Base-by-base conservation (phyloP, 2,329 filamentous ascomycete species). In the Neoascochyta sp. region DNA sequence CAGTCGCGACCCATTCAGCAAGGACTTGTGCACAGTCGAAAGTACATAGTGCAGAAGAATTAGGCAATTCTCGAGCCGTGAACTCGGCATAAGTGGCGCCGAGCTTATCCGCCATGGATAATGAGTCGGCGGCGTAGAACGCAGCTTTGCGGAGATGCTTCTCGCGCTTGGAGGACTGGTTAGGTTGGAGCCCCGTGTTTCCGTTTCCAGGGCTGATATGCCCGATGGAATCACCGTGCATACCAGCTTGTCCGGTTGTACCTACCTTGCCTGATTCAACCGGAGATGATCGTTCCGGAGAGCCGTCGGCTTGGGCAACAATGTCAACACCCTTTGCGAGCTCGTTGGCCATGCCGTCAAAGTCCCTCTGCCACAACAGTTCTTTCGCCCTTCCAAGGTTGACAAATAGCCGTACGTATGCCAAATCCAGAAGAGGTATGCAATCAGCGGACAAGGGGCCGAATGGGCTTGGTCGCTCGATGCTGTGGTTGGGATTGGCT, bases 21-120 rank as follows among this genome's bases (percentile, higher is more conserved):
- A 98, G 75, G 1, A 96, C 87, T 55, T 95, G 89, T 3, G 86
- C 84, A 54, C 90, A 96, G 55, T 96, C 90, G 52, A 95, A 93
- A 4, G 85, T 81, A 62, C 90, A 95, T 71, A 96, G 81, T 1
- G 88, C 86, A 9, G 86, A 88, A 57, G 95, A 90, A 21, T 95
- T 76, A 0, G 92, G 88, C 9, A 96, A 72, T 55, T 95, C 88
- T 24, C 86, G 76, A 30, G 84, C 88, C 1, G 81, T 83, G 39
- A 86, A 81, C 42, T 95, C 88, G 6, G 85, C 82, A 64, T 90
- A 92, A 0, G 86, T 87, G 16, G 90, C 78, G 1, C 87, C 87
- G 9, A 92, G 74, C 55, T 84, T 89, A 59, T 93, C 85, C 2
- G 87, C 83, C 78, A 92, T 92, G 16, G 81, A 79, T 7, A 98